Evolutionary conservation across 1,139 yeast species (phyloP).

Genomic region (Starmera stellimalicola): DNA sequence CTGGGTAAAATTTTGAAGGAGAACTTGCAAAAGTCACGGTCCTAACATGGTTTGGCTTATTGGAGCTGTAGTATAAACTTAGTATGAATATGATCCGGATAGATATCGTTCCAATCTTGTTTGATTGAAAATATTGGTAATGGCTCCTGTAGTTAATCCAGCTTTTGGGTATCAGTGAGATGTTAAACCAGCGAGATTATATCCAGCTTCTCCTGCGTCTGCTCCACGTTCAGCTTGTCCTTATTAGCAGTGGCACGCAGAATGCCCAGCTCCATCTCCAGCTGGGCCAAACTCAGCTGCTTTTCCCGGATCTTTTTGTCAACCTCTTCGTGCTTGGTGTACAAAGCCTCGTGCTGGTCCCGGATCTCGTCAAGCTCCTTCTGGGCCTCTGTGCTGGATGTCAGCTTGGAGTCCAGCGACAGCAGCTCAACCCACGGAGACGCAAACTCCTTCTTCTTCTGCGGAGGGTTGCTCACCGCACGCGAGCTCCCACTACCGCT

Average conservation of each 20-base stretch:
- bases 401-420: constrained; percentile 4
- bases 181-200: constrained; percentile 9
- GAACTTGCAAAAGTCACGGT: no score
- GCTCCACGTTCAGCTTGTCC: constrained; percentile 9
- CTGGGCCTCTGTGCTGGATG: constrained; percentile 2
- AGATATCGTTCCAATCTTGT: no score
- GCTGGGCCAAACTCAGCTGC: constrained; percentile 3
- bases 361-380: constrained; percentile 3
- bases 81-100: no score
- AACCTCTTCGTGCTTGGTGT: constrained; percentile 3
- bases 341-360: constrained; percentile 7
- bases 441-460: constrained; percentile 1
- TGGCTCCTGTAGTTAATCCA: no score
- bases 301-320: constrained; percentile 5
- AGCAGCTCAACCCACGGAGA: constrained; percentile 10
- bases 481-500: no score
- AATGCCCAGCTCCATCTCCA: constrained; percentile 6
- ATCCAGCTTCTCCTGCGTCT: constrained; percentile 11
- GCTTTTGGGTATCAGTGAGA: no score
- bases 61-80: no score
- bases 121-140: no score
- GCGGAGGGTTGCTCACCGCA: no score
- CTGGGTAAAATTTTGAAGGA: no score
- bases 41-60: no score
- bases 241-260: constrained; percentile 4